phyloP scores from a whole-genome alignment of 164 flowering plant genomes.

The Santalum album region DNA sequence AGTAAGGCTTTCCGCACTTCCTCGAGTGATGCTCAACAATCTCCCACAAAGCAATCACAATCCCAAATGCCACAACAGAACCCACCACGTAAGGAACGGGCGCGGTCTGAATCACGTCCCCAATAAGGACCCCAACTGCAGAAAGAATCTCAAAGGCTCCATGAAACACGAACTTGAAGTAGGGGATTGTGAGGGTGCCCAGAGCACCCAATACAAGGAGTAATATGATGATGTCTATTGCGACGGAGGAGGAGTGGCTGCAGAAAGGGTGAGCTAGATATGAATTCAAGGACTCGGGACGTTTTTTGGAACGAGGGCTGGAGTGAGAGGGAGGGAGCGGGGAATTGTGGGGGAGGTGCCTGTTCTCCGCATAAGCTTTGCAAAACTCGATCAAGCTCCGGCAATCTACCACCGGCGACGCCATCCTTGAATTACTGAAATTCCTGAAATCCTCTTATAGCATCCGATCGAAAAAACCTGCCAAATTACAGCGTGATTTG shows the following conservation, averaged over 20 bases:
- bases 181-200: slow-evolving; percentile 27
- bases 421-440: slow-evolving; percentile 9
- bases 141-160: slow-evolving; percentile 22
- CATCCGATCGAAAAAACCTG: no score
- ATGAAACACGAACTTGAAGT: slow-evolving; percentile 27
- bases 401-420: slow-evolving; percentile 46
- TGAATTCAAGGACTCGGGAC: slow-evolving; percentile 18
- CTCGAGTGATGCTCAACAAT: slow-evolving; percentile 25
- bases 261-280: no score
- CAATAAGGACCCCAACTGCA: slow-evolving; percentile 9
- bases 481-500: no score
- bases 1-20: slow-evolving; percentile 45
- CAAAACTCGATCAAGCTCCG: slow-evolving; percentile 52
- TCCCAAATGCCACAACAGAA: slow-evolving; percentile 17
- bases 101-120: slow-evolving; percentile 23
- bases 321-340: not conserved
- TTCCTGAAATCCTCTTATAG: no score
- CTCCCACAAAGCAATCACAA: slow-evolving; percentile 29
- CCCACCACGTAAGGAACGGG: slow-evolving; percentile 29
- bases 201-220: slow-evolving; percentile 30
- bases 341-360: slow-evolving; percentile 6
- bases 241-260: slow-evolving; percentile 35
- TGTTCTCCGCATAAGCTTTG: slow-evolving; percentile 40
- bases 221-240: slow-evolving; percentile 28
- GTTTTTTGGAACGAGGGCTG: slow-evolving; percentile 15